A percentile compares a stretch with the other conserved stretches of the same genome.
Conservation (phyloP, 352 stramenopile species). For the Globisporangium carolinianum region DNA sequence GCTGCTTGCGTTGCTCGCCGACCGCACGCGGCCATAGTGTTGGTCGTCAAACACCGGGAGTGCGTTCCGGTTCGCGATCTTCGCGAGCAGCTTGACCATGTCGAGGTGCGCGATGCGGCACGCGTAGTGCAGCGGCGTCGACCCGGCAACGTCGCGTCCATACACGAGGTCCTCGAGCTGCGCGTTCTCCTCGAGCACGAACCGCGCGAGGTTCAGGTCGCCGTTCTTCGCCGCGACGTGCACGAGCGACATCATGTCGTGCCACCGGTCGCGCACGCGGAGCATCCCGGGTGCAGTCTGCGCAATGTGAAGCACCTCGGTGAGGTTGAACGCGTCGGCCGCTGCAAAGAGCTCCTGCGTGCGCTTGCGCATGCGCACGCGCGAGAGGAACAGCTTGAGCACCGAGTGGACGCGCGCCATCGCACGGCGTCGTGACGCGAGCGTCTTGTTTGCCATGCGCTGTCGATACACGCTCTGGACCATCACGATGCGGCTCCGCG, state of each 20-base stretch:
- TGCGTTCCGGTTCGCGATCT: slow-evolving; percentile 81
- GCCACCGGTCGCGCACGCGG: slow-evolving; percentile 60
- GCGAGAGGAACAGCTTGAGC: slow-evolving; percentile 67
- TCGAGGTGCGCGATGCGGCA: slow-evolving; percentile 67
- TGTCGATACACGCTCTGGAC: slow-evolving; percentile 77
- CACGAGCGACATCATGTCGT: slow-evolving; percentile 84
- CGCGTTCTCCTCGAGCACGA: slow-evolving; percentile 74
- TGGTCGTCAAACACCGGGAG: slow-evolving; percentile 45
- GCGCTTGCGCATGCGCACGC: slow-evolving; percentile 78
- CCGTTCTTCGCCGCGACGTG: slow-evolving; percentile 87
- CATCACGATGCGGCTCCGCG: slow-evolving; percentile 39
- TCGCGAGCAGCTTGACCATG: slow-evolving; percentile 80
- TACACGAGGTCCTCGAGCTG: slow-evolving; percentile 85
- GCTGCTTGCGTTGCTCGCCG: slow-evolving; percentile 61
- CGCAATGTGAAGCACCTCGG: slow-evolving; percentile 70
- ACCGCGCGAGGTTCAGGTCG: slow-evolving; percentile 75
- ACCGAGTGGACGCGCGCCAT: slow-evolving; percentile 68
- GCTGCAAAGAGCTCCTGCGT: slow-evolving; percentile 74
- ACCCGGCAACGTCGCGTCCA: slow-evolving; percentile 64
- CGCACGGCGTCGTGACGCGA: slow-evolving; percentile 45
- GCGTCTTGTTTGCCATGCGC: slow-evolving; percentile 40
- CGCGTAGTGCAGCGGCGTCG: slow-evolving; percentile 83
- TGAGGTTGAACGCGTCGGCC: slow-evolving; percentile 72
- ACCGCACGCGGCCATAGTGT: slow-evolving; percentile 37
- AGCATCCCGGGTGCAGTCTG: slow-evolving; percentile 79